Conservation (phyloP, 1,284 basidiomycete species). For the Malassezia restricta region DNA sequence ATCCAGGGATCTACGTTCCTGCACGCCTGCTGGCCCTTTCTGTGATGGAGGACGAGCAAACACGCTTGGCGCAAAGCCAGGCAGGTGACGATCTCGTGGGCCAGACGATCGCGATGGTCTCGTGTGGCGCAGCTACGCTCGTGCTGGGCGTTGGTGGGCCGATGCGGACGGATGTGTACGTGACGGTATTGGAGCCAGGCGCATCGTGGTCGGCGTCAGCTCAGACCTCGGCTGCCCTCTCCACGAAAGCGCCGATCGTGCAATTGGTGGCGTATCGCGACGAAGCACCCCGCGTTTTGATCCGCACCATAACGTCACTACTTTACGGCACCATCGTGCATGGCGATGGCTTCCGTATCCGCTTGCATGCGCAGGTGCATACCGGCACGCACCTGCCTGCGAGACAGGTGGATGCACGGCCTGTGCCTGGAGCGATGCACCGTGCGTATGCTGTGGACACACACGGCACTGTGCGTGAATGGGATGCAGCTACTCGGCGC, state of each 20-base stretch:
- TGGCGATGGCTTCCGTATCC: background rate
- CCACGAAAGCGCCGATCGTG: constrained; percentile 6
- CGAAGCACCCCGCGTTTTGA: background rate
- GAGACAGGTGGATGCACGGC: background rate
- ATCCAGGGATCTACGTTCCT: constrained; percentile 11
- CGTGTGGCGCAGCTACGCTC: background rate
- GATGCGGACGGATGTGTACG: background rate
- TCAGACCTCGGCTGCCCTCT: background rate
- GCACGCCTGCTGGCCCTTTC: constrained; percentile 4
- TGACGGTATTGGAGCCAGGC: background rate
- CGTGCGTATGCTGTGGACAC: constrained; percentile 1
- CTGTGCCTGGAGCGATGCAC: background rate
- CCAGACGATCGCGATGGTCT: background rate
- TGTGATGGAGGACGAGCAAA: constrained; percentile 9
- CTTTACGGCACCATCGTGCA: background rate
- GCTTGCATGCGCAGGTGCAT: background rate
- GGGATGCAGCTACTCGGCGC: constrained; percentile 1
- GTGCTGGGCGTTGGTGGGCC: constrained; percentile 8
- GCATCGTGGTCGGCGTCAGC: background rate
- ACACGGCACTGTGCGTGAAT: constrained; percentile 1
- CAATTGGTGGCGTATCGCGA: background rate
- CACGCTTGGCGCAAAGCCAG: background rate
- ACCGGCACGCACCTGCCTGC: background rate
- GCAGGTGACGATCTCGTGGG: background rate
- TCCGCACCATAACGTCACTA: constrained; percentile 1